Evolutionary conservation across 495 filamentous ascomycete genomes (phyloP).

Genomic region (Alectoria sarmentosa): DNA sequence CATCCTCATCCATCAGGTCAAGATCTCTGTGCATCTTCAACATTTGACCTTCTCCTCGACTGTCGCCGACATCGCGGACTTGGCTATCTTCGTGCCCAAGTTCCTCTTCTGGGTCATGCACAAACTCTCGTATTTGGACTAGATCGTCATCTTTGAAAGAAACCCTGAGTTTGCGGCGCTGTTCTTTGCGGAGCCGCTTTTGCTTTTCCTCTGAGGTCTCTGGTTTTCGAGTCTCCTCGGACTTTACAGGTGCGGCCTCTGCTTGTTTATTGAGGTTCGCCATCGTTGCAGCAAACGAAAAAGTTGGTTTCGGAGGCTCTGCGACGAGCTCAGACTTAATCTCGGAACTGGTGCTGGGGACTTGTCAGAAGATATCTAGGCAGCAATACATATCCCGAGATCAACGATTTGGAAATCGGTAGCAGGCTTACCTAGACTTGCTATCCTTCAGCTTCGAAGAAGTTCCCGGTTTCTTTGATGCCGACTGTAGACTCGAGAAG

Average conservation of each 20-base stretch:
- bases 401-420: background rate
- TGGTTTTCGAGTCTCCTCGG: slow-evolving; percentile 46
- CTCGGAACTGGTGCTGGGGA: slow-evolving; percentile 31
- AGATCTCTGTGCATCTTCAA: slow-evolving; percentile 64
- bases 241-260: slow-evolving; percentile 47
- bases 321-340: slow-evolving; percentile 34
- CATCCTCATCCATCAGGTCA: slow-evolving; percentile 60
- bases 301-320: slow-evolving; percentile 39
- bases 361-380: slow-evolving; percentile 23
- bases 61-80: slow-evolving; percentile 61
- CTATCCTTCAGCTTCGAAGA: slow-evolving; percentile 31
- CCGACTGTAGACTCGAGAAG: slow-evolving; percentile 52
- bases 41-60: slow-evolving; percentile 70
- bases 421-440: slow-evolving; percentile 21
- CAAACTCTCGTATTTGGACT: slow-evolving; percentile 64
- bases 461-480: slow-evolving; percentile 54
- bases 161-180: slow-evolving; percentile 61
- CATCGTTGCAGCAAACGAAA: slow-evolving; percentile 53
- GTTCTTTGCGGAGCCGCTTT: slow-evolving; percentile 72
- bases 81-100: slow-evolving; percentile 59
- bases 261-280: slow-evolving; percentile 60
- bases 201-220: slow-evolving; percentile 72
- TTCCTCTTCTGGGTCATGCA: slow-evolving; percentile 75
- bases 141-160: slow-evolving; percentile 69
- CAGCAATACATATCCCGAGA: background rate